phyloP scores from a whole-genome alignment of 176 grass and related monocot genomes.

The Saccharum officinarum region DNA sequence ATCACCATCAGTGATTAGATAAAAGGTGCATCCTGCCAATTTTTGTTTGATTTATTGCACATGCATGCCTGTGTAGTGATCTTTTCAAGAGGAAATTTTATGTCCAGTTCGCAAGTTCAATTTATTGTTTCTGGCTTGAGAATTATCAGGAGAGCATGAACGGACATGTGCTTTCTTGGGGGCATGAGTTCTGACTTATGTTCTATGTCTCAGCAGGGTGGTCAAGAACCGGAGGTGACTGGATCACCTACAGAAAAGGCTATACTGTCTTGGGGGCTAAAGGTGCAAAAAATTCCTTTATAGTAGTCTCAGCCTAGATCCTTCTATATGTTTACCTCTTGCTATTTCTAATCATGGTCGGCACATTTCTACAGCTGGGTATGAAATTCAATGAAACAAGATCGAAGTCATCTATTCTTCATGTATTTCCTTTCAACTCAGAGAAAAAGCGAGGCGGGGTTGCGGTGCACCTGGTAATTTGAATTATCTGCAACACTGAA shows the following conservation, averaged over 20 bases:
- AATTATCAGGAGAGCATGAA: not conserved
- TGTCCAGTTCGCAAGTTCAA: not conserved
- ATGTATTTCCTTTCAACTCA: constrained; percentile 90
- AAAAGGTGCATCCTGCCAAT: not conserved
- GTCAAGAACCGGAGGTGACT: constrained; percentile 75
- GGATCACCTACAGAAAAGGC: constrained; percentile 96
- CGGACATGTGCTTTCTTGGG: not conserved
- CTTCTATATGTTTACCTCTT: not conserved
- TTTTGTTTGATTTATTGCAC: not conserved
- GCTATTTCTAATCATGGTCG: constrained; percentile 30
- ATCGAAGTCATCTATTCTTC: constrained; percentile 80
- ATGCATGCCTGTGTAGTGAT: not conserved
- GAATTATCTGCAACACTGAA: constrained; percentile 15
- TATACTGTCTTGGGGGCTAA: constrained; percentile 86
- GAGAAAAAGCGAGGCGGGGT: constrained; percentile 93
- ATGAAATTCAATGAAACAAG: constrained; percentile 89
- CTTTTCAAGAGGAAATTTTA: not conserved
- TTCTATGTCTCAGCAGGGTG: constrained; percentile 42
- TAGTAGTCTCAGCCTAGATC: constrained; percentile 13
- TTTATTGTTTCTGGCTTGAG: not conserved
- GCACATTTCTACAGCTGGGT: constrained; percentile 59
- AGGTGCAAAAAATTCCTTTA: constrained; percentile 47
- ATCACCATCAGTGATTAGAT: not conserved
- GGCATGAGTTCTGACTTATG: constrained; percentile 9
- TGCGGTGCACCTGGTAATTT: constrained; percentile 81